These are phyloP conservation scores for Ajuga chamaepitys DNA, from an alignment of 257 asterid species.

Conservation along the genomic window DNA sequence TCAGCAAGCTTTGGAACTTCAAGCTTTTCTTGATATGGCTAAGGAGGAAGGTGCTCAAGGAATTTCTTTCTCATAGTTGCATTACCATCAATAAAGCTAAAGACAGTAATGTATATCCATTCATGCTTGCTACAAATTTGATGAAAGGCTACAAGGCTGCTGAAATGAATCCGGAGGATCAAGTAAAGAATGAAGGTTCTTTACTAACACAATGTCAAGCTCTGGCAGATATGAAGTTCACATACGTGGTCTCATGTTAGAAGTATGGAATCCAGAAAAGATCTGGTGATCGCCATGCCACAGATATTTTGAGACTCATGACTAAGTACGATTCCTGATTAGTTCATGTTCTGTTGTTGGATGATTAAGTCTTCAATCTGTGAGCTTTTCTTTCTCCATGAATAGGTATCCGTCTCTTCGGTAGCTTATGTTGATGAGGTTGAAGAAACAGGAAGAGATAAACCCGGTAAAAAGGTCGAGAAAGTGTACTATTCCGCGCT, in stretches of 20 bases:
- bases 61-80: no score
- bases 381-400: slow-evolving; percentile 19
- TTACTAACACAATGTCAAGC: no score
- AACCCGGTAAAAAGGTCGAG: slow-evolving; percentile 51
- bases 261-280: slow-evolving; percentile 82
- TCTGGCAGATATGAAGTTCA: no score
- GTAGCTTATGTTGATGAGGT: slow-evolving; percentile 96
- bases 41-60: no score
- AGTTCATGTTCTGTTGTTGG: slow-evolving; percentile 13
- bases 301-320: slow-evolving; percentile 87
- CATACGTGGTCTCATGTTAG: slow-evolving; percentile 93
- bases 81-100: no score
- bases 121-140: no score
- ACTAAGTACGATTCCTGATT: slow-evolving; percentile 46
- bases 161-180: no score
- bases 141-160: no score
- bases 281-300: slow-evolving; percentile 72
- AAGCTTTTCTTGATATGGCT: no score
- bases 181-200: no score
- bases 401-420: slow-evolving; percentile 90
- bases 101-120: no score
- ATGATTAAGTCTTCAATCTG: slow-evolving; percentile 10
- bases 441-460: slow-evolving; percentile 58
- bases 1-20: no score
- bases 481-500: slow-evolving; percentile 90